Evolutionary conservation across 2,329 filamentous ascomycete species (phyloP).

Genomic region (Ascochyta lentis): DNA sequence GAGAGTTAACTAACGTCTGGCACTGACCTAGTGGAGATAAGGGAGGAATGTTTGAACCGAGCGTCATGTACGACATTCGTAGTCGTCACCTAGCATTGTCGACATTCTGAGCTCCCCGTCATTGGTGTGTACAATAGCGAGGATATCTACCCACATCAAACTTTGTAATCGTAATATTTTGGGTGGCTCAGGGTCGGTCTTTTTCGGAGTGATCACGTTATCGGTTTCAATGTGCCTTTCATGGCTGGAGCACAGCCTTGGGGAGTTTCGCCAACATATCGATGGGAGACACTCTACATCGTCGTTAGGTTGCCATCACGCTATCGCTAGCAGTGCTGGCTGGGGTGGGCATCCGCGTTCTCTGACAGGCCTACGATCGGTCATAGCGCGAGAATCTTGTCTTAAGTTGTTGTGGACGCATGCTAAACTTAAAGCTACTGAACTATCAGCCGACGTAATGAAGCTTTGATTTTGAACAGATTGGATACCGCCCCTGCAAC

Average conservation of each 20-base stretch:
- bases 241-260: too few relatives aligned
- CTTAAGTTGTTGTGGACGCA: constrained; percentile 1
- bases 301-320: background rate
- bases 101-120: background rate
- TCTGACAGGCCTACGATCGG: background rate
- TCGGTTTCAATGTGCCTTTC: background rate
- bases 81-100: background rate
- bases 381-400: background rate
- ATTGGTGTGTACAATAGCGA: background rate
- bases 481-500: background rate
- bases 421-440: constrained; percentile 1
- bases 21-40: background rate
- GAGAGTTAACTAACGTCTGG: background rate
- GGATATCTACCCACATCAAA: background rate
- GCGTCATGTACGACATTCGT: background rate
- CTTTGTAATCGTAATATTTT: background rate
- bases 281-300: background rate
- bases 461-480: background rate
- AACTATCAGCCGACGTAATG: background rate
- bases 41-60: background rate
- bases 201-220: background rate
- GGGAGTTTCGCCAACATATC: background rate
- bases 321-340: background rate
- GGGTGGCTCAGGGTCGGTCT: background rate
- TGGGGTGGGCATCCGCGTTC: background rate